phyloP scores from a whole-genome alignment of 352 stramenopile genomes.

The Phytophthora melonis region DNA sequence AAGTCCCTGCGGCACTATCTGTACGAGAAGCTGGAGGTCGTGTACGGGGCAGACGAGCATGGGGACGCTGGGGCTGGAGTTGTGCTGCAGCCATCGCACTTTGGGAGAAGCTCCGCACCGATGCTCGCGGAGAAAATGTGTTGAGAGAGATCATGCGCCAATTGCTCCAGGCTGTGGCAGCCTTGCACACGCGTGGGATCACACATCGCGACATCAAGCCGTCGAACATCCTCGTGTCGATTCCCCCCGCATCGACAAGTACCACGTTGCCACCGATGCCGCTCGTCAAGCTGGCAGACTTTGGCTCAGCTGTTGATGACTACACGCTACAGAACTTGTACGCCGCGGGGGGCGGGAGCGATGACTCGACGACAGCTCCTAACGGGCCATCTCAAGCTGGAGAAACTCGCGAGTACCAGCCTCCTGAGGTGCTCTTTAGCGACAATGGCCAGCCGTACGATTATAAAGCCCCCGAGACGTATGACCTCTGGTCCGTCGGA shows the following conservation, averaged over 20 bases:
- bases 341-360: constrained; percentile 58
- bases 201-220: constrained; percentile 92
- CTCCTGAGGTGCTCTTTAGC: constrained; percentile 91
- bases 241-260: constrained; percentile 23
- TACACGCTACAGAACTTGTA: constrained; percentile 86
- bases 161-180: constrained; percentile 90
- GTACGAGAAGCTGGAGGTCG: constrained; percentile 70
- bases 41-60: constrained; percentile 32
- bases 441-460: constrained; percentile 69
- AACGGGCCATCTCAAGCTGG: constrained; percentile 89
- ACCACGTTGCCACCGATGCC: constrained; percentile 34
- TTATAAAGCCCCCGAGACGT: constrained; percentile 66
- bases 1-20: constrained; percentile 89
- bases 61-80: constrained; percentile 39
- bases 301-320: constrained; percentile 88
- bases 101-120: constrained; percentile 75
- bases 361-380: constrained; percentile 45
- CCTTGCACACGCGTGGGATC: constrained; percentile 91
- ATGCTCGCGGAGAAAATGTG: constrained; percentile 64
- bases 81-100: constrained; percentile 77
- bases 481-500: constrained; percentile 94
- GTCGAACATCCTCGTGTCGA: constrained; percentile 79
- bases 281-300: constrained; percentile 86
- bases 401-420: constrained; percentile 96
- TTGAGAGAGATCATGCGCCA: constrained; percentile 95